Evolutionary conservation across 176 grass and related monocot species (phyloP), one percentile per base, ranked within the genome.

Genomic region (Zoysia pacifica): DNA sequence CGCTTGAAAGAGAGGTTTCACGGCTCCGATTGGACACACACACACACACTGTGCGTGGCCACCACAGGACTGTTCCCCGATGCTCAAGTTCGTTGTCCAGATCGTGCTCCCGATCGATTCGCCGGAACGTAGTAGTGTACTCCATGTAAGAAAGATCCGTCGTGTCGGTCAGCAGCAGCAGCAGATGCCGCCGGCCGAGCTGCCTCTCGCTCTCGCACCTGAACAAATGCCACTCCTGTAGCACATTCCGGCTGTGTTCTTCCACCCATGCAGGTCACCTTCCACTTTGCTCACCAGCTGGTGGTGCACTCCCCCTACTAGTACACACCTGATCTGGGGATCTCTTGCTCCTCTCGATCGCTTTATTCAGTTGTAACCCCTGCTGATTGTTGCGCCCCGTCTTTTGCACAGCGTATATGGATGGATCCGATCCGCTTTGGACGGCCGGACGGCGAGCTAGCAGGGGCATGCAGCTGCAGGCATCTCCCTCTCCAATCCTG

Each of bases 171-270:
- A 47, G 42, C 14, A 2, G 28, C 28, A 28, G 28, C 28, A 28
- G 28, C 28, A 28, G 28, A 28, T 28, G 28, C 28, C 28, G 28
- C 28, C 28, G 28, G 28, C 28, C 28, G 28, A 28, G 28, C 28
- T 28, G 28, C 28, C 28, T 28, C 28, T 28, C 28, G 28, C 28
- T 28, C 28, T 67, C 62, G 18, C 41, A 75, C 55, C 49, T 39
- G 64, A 69, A 60, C 72, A 69, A 69, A 76, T 68, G 52, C 51
- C 14, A 50, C 20, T 12, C 15, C 72, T 83, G 64, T 83, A 69
- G 49, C 63, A 69, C 72, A 83, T 83, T 75, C 72, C 59, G 9
- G 59, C 62, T 19, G 48, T 65, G n/a, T 73, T 56, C 60, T 52
- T 67, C 3, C 46, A 12, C 59, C 50, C 36, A 4, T 16, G 28